A percentile compares a stretch with the other conserved stretches of the same genome.
These are phyloP conservation scores for Rhypophila decipiens DNA, from an alignment of 495 filamentous ascomycete species.

Conservation along the genomic window DNA sequence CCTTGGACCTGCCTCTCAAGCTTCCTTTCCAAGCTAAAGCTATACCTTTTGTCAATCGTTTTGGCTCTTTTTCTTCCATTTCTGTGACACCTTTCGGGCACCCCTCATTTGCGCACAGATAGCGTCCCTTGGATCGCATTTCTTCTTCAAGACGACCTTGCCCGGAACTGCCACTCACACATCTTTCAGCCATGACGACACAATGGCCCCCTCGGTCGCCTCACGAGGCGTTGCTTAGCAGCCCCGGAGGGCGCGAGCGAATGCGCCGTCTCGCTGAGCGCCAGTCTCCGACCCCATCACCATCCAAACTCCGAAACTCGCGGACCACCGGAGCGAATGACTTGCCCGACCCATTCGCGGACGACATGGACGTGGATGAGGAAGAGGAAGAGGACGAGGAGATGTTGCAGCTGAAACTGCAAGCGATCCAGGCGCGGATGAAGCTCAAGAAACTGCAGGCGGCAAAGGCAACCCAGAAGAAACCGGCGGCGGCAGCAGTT, in stretches of 20 bases:
- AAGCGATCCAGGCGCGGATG: conserved; percentile 78
- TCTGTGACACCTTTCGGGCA: neutral
- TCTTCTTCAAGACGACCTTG: too few species aligned
- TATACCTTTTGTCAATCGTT: neutral
- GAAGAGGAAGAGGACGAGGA: conserved; percentile 87
- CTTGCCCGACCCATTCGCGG: neutral
- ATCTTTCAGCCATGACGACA: conserved; percentile 23
- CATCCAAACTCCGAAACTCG: conserved; percentile 30
- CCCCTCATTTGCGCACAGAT: neutral
- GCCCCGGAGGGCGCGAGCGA: conserved; percentile 69
- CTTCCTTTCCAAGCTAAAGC: neutral
- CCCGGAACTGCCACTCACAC: neutral
- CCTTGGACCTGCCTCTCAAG: neutral
- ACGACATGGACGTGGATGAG: conserved; percentile 29
- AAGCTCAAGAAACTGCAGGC: conserved; percentile 84
- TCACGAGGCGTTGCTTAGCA: conserved; percentile 74
- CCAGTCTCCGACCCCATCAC: conserved; percentile 59
- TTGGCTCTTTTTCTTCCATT: neutral
- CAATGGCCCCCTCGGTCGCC: conserved; percentile 87
- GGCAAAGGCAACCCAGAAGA: conserved; percentile 38
- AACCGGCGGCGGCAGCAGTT: conserved; percentile 15
- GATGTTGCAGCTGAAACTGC: conserved; percentile 71
- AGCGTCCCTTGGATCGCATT: neutral
- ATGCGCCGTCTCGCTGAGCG: conserved; percentile 58
- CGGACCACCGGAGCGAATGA: conserved; percentile 12